Conservation (phyloP, 257 asterid genomes). For the Forsythia viridissima region DNA sequence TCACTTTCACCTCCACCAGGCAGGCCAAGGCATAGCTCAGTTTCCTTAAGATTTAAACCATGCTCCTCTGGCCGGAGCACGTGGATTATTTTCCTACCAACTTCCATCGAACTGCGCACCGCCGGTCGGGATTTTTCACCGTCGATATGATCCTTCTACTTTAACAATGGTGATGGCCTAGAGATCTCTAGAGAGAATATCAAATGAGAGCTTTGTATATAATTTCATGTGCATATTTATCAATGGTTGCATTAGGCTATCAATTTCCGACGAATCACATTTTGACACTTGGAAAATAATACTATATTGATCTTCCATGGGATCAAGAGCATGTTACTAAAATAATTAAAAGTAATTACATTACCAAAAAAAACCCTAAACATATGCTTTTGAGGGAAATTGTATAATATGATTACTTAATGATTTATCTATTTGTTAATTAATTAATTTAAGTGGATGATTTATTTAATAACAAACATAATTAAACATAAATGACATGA, state of each 20-base stretch:
- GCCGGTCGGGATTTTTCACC: not conserved
- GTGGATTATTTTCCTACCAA: slow-evolving; percentile 27
- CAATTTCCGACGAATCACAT: not conserved
- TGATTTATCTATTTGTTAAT: slow-evolving; percentile 24
- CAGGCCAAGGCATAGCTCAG: slow-evolving; percentile 64
- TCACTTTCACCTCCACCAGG: slow-evolving; percentile 40
- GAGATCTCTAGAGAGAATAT: not conserved
- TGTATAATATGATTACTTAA: slow-evolving; percentile 28
- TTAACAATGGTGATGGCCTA: not conserved
- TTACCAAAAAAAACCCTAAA: slow-evolving; percentile 8
- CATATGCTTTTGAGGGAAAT: slow-evolving; percentile 17
- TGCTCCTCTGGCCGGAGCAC: slow-evolving; percentile 18
- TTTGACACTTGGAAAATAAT: slow-evolving; percentile 51
- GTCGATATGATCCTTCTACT: not conserved
- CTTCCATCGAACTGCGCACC: slow-evolving; percentile 26
- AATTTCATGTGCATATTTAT: slow-evolving; percentile 36
- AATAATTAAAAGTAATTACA: slow-evolving; percentile 33
- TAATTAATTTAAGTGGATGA: slow-evolving; percentile 47
- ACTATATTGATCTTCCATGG: slow-evolving; percentile 39
- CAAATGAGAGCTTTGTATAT: slow-evolving; percentile 39
- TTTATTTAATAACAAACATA: slow-evolving; percentile 9
- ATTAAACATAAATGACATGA: slow-evolving; percentile 56
- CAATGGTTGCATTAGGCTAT: slow-evolving; percentile 29
- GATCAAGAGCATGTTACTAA: slow-evolving; percentile 82
- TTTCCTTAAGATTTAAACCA: slow-evolving; percentile 41